These are phyloP conservation scores for Omphalea diandra DNA, from an alignment of 441 rosid species.

Conservation along the genomic window DNA sequence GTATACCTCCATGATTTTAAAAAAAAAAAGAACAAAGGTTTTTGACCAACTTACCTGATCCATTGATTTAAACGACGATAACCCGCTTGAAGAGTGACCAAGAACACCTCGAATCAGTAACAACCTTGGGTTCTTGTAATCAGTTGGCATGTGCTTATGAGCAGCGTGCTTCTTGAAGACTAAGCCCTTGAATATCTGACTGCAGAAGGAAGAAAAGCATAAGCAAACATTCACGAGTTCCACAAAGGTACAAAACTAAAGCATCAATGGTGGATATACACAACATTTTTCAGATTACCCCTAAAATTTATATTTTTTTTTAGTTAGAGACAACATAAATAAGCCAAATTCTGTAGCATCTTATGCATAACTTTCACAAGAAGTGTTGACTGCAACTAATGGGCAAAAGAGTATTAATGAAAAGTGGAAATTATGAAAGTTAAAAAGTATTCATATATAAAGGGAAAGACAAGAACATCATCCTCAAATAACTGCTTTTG, in stretches of 20 bases:
- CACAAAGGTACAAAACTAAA: slow-evolving; percentile 5
- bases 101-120: slow-evolving; percentile 70
- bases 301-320: background rate
- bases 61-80: slow-evolving; percentile 77
- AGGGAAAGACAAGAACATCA: background rate
- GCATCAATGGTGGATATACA: background rate
- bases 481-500: background rate
- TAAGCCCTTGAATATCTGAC: slow-evolving; percentile 83
- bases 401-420: background rate
- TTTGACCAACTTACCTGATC: slow-evolving; percentile 49
- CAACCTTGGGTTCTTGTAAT: slow-evolving; percentile 71
- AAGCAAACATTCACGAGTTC: background rate
- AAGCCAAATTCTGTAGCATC: background rate
- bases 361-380: background rate
- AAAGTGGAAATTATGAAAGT: background rate
- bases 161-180: slow-evolving; percentile 97
- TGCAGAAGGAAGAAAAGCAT: slow-evolving; percentile 33
- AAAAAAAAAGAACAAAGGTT: background rate
- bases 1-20: slow-evolving; percentile 4
- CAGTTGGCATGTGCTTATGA: slow-evolving; percentile 94
- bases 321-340: background rate
- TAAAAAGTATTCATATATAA: too few species aligned
- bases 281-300: background rate
- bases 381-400: background rate
- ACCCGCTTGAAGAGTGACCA: slow-evolving; percentile 70